Evolutionary conservation across 345 rosid genomes (phyloP).

Genomic region (Conringia planisiliqua): DNA sequence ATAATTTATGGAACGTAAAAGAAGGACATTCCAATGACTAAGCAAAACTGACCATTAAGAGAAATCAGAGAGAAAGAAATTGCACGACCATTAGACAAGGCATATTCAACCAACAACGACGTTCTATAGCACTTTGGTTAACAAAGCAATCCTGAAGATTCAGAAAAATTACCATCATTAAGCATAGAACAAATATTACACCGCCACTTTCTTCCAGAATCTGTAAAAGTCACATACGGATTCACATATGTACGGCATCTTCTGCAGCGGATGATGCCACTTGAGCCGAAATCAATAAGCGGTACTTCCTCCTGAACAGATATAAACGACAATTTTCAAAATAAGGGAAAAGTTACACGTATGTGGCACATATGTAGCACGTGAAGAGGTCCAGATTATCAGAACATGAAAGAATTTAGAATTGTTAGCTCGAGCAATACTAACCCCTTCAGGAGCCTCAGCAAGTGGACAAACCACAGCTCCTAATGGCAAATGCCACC

Average conservation of each 20-base stretch:
- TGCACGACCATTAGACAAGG: not conserved
- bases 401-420: not conserved
- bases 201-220: slow-evolving; percentile 99
- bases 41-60: not conserved
- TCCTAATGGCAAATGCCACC: slow-evolving; percentile 99
- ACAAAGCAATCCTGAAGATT: not conserved
- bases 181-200: slow-evolving; percentile 92
- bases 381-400: not conserved
- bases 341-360: not conserved
- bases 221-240: slow-evolving; percentile 85
- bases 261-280: slow-evolving; percentile 95
- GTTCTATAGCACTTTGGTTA: not conserved
- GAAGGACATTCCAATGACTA: not conserved
- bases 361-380: not conserved
- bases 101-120: not conserved
- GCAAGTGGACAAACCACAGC: slow-evolving; percentile 99
- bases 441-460: slow-evolving; percentile 88
- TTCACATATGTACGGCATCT: slow-evolving; percentile 97
- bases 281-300: slow-evolving; percentile 71
- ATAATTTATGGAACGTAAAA: slow-evolving; percentile 3
- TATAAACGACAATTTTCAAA: slow-evolving; percentile 23
- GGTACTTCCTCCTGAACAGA: slow-evolving; percentile 89
- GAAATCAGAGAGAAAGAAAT: not conserved
- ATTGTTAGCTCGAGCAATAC: slow-evolving; percentile 29
- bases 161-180: slow-evolving; percentile 71